Conservation (phyloP, 176 grass and related monocot species). For the Dendrocalamus sinicus region DNA sequence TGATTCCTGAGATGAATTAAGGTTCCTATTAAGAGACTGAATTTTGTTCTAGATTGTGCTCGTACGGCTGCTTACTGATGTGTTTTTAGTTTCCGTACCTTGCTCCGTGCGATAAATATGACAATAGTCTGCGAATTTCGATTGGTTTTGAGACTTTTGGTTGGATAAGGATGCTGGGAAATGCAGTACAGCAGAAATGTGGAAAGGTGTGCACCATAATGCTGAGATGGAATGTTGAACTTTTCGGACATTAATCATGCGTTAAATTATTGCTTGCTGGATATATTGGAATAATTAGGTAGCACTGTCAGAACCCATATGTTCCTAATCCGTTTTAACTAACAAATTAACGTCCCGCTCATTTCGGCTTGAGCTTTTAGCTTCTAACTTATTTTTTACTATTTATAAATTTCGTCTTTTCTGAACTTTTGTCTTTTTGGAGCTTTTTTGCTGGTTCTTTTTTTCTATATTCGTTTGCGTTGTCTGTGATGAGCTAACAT, state of each 20-base stretch:
- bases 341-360: too few relatives aligned
- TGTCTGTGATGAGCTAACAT: too few relatives aligned
- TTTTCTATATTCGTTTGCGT: too few relatives aligned
- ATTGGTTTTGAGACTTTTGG: constrained; percentile 1
- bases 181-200: neutral
- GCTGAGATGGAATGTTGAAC: neutral
- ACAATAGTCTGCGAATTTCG: neutral
- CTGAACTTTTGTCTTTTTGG: too few relatives aligned
- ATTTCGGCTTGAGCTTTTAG: too few relatives aligned
- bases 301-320: too few relatives aligned
- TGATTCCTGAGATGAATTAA: neutral
- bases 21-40: neutral
- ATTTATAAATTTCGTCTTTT: too few relatives aligned
- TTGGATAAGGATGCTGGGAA: neutral
- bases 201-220: neutral
- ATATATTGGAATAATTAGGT: neutral
- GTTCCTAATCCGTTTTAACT: too few relatives aligned
- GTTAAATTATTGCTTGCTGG: neutral
- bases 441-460: too few relatives aligned
- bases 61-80: neutral
- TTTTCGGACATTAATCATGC: neutral
- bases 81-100: neutral
- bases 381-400: too few relatives aligned
- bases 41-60: neutral
- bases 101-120: neutral